Evolutionary conservation across 371 early-diverging fungal species (phyloP).

Genomic region (Mucor mucedo): DNA sequence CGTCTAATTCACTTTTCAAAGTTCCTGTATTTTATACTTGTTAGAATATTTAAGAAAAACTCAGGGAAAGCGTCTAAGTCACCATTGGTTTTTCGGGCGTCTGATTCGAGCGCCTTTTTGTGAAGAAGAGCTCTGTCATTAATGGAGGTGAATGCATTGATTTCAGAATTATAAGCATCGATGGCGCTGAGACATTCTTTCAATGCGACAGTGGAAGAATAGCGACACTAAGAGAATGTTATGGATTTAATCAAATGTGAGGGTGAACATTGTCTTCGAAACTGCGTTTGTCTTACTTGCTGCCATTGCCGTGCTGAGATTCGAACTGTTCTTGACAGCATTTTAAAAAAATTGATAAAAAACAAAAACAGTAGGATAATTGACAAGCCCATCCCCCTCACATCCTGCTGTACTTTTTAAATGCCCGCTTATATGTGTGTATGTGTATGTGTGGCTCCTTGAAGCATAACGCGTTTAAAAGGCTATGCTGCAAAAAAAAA

Average conservation of each 20-base stretch:
- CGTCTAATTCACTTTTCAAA: conserved; percentile 56
- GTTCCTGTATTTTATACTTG: conserved; percentile 6
- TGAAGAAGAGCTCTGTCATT: conserved; percentile 12
- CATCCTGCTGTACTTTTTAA: no score
- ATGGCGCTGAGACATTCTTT: conserved; percentile 31
- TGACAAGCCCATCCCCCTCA: no score
- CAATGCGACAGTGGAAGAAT: conserved; percentile 20
- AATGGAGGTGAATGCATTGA: conserved; percentile 47
- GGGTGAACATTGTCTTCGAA: no score
- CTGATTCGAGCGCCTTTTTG: conserved; percentile 14
- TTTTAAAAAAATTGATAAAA: no score
- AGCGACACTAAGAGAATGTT: conserved; percentile 5
- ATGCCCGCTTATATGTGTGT: no score
- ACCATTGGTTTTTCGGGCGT: conserved; percentile 19
- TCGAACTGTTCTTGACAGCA: no score
- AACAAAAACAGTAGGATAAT: no score
- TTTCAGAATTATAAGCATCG: conserved; percentile 27
- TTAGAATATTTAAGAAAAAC: no score
- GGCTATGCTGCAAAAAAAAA: background rate
- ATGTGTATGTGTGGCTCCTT: no score
- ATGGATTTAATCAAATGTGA: background rate
- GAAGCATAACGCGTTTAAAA: no score
- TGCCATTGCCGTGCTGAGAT: background rate
- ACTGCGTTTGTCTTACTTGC: background rate
- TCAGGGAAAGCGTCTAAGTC: background rate